Conservation (phyloP, 2,329 filamentous ascomycete species). For the Ophiocordyceps camponoti-floridani region DNA sequence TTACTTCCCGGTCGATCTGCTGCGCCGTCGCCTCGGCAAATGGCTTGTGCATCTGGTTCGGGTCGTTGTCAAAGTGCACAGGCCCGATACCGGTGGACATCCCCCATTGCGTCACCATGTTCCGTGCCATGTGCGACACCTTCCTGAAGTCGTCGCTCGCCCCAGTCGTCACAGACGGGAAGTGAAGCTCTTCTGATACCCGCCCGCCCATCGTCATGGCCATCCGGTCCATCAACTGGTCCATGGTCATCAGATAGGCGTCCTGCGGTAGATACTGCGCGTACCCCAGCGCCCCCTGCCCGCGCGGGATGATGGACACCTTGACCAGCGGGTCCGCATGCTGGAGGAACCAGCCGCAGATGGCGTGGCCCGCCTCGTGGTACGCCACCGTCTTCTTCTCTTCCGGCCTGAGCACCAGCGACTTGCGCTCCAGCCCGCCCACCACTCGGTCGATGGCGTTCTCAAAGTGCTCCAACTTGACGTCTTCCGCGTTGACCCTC, state of each 20-base stretch:
- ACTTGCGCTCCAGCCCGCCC: slow-evolving; percentile 93
- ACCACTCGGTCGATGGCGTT: slow-evolving; percentile 95
- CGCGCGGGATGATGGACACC: slow-evolving; percentile 95
- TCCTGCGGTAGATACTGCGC: slow-evolving; percentile 94
- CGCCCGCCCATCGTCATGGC: slow-evolving; percentile 96
- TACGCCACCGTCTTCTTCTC: slow-evolving; percentile 96
- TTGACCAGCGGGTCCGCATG: slow-evolving; percentile 95
- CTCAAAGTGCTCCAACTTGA: slow-evolving; percentile 85
- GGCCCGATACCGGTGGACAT: slow-evolving; percentile 93
- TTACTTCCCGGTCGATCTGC: slow-evolving; percentile 81
- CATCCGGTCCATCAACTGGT: slow-evolving; percentile 98
- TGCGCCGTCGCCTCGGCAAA: slow-evolving; percentile 91
- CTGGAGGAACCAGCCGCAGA: slow-evolving; percentile 95
- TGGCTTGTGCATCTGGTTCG: slow-evolving; percentile 75
- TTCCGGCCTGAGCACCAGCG: slow-evolving; percentile 74
- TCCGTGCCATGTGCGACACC: slow-evolving; percentile 85
- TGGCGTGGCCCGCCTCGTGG: slow-evolving; percentile 94
- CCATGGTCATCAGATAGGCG: slow-evolving; percentile 86
- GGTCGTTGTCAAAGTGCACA: slow-evolving; percentile 73
- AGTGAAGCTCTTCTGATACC: slow-evolving; percentile 90
- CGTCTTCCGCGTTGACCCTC: slow-evolving; percentile 59
- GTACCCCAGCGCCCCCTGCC: slow-evolving; percentile 83
- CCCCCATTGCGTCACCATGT: slow-evolving; percentile 98
- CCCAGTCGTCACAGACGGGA: slow-evolving; percentile 87
- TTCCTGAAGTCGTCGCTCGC: slow-evolving; percentile 98